Conservation (phyloP, 495 filamentous ascomycete genomes). For the Collariella sp. region DNA sequence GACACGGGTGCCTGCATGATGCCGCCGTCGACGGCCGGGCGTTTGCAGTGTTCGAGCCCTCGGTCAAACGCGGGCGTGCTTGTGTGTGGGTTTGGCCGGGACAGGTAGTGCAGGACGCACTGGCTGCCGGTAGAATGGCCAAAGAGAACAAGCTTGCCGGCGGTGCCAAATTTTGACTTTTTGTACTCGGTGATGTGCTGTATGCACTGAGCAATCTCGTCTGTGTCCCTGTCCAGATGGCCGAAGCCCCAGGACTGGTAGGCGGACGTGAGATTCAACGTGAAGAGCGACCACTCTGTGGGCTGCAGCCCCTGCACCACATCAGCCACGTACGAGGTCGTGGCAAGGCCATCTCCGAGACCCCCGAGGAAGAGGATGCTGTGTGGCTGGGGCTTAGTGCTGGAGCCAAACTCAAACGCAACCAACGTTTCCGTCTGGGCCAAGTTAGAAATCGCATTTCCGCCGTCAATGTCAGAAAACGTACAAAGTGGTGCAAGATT, state of each 20-base stretch:
- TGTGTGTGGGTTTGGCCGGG: slow-evolving; percentile 19
- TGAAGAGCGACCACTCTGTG: slow-evolving; percentile 51
- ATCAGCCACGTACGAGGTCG: slow-evolving; percentile 50
- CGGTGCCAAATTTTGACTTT: slow-evolving; percentile 20
- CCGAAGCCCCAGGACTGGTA: slow-evolving; percentile 61
- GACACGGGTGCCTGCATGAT: slow-evolving; percentile 66
- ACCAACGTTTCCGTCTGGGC: slow-evolving; percentile 39
- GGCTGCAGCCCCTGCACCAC: slow-evolving; percentile 47
- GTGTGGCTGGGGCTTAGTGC: slow-evolving; percentile 33
- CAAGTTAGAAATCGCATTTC: background rate
- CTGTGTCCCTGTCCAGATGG: slow-evolving; percentile 53
- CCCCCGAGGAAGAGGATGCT: slow-evolving; percentile 67
- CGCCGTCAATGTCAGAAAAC: slow-evolving; percentile 2
- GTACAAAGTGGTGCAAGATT: slow-evolving; percentile 49
- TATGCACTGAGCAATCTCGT: slow-evolving; percentile 57
- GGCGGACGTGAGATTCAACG: slow-evolving; percentile 51
- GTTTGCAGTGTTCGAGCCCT: slow-evolving; percentile 15
- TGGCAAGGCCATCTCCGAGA: slow-evolving; percentile 60
- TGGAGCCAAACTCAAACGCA: slow-evolving; percentile 34
- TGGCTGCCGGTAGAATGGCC: slow-evolving; percentile 71
- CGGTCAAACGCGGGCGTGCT: slow-evolving; percentile 11
- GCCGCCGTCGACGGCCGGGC: slow-evolving; percentile 52
- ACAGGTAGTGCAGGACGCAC: slow-evolving; percentile 63
- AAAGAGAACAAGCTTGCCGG: slow-evolving; percentile 58
- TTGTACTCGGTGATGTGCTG: slow-evolving; percentile 45